phyloP scores from a whole-genome alignment of 2,329 filamentous ascomycete species.

The Exophiala bonariae region DNA sequence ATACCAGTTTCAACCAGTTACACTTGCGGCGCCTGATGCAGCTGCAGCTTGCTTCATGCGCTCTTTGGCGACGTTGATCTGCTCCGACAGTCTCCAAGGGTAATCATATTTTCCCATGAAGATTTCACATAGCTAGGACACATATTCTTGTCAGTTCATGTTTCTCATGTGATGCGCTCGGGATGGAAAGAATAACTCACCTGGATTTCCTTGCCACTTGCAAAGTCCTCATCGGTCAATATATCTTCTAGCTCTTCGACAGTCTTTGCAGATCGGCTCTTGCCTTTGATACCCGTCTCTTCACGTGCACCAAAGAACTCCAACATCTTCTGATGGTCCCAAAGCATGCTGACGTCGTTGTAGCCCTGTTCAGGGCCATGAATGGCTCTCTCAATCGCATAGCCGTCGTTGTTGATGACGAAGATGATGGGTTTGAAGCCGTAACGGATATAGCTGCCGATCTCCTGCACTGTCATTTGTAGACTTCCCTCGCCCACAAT shows the following conservation, averaged over 20 bases:
- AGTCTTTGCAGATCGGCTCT: slow-evolving; percentile 18
- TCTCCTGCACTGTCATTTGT: slow-evolving; percentile 32
- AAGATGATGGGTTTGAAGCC: slow-evolving; percentile 27
- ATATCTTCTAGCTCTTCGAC: slow-evolving; percentile 20
- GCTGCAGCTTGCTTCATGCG: slow-evolving; percentile 1
- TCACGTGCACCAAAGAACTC: slow-evolving; percentile 26
- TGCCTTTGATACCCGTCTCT: slow-evolving; percentile 39
- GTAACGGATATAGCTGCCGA: slow-evolving; percentile 29
- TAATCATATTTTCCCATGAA: slow-evolving; percentile 23
- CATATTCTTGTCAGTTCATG: slow-evolving; percentile 4
- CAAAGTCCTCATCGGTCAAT: slow-evolving; percentile 20
- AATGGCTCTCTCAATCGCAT: slow-evolving; percentile 32
- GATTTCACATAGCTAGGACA: slow-evolving; percentile 21
- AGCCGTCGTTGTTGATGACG: slow-evolving; percentile 32
- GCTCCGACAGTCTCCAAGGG: slow-evolving; percentile 19
- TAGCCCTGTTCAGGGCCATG: slow-evolving; percentile 29
- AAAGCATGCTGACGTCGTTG: slow-evolving; percentile 30
- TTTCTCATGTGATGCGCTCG: background rate
- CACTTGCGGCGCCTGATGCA: too few relatives aligned
- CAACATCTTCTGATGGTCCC: slow-evolving; percentile 30
- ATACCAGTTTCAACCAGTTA: too few relatives aligned
- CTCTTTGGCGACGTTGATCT: slow-evolving; percentile 12
- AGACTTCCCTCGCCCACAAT: slow-evolving; percentile 31
- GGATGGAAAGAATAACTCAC: slow-evolving; percentile 2
- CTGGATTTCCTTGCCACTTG: slow-evolving; percentile 16